Conservation (phyloP, 495 filamentous ascomycete species). For the Penicillium verhagenii region DNA sequence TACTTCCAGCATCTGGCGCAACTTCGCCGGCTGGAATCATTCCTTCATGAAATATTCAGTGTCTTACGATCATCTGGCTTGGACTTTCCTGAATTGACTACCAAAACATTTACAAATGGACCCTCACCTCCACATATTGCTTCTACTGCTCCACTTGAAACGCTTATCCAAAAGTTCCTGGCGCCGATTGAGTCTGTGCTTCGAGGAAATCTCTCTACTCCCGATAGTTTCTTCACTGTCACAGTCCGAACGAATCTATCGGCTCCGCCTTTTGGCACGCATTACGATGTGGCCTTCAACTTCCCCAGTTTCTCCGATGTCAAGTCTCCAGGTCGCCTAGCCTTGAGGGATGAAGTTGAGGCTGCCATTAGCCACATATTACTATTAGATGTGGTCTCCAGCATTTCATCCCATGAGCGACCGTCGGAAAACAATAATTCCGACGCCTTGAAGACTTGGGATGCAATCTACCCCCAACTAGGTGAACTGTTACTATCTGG, state of each 20-base stretch:
- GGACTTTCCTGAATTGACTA: constrained; percentile 27
- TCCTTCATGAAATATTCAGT: constrained; percentile 35
- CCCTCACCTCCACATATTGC: constrained; percentile 3
- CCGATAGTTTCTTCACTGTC: constrained; percentile 42
- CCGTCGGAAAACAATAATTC: background rate
- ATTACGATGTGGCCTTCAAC: constrained; percentile 45
- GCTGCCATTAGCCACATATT: constrained; percentile 37
- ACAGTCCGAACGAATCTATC: constrained; percentile 44
- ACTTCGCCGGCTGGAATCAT: constrained; percentile 35
- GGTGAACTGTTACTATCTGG: constrained; percentile 35
- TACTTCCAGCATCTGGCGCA: constrained; percentile 59
- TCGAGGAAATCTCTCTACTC: constrained; percentile 35
- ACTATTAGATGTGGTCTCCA: constrained; percentile 38
- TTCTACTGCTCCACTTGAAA: constrained; percentile 32
- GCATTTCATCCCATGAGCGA: constrained; percentile 24
- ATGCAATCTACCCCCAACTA: constrained; percentile 40
- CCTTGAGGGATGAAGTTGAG: constrained; percentile 38
- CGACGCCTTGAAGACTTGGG: constrained; percentile 25
- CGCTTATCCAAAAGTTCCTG: constrained; percentile 39
- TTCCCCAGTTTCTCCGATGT: constrained; percentile 33
- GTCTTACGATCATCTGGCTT: constrained; percentile 45
- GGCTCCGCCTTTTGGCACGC: constrained; percentile 43
- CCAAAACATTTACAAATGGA: constrained; percentile 31
- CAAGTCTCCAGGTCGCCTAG: constrained; percentile 37
- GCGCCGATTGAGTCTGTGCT: constrained; percentile 43